Conservation (phyloP, 306 rosid species). For the Casuarina cunninghamiana region DNA sequence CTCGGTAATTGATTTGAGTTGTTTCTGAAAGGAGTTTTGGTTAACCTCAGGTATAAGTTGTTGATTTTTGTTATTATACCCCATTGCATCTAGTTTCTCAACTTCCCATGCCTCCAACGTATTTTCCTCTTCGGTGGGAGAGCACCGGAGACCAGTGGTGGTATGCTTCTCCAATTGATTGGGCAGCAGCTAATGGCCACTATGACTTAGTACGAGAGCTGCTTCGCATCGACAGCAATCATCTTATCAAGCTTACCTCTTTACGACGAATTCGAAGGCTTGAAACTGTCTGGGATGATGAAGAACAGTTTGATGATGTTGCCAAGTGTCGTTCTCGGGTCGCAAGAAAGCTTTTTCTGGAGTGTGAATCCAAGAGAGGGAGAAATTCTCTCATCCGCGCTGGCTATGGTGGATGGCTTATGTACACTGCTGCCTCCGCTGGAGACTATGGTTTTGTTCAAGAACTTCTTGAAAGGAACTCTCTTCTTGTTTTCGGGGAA, state of each 20-base stretch:
- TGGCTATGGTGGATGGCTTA: slow-evolving; percentile 96
- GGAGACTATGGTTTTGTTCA: slow-evolving; percentile 74
- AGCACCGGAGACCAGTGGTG: slow-evolving; percentile 99
- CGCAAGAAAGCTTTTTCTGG: slow-evolving; percentile 63
- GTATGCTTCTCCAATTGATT: slow-evolving; percentile 95
- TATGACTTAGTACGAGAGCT: slow-evolving; percentile 87
- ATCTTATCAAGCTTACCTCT: slow-evolving; percentile 90
- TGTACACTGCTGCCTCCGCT: slow-evolving; percentile 97
- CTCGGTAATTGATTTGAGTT: slow-evolving; percentile 23
- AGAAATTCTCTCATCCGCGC: slow-evolving; percentile 71
- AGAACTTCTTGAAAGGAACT: slow-evolving; percentile 48
- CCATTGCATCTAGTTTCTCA: slow-evolving; percentile 19
- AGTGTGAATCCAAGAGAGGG: slow-evolving; percentile 64
- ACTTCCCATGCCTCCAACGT: slow-evolving; percentile 71
- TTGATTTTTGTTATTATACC: slow-evolving; percentile 6
- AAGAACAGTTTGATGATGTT: slow-evolving; percentile 69
- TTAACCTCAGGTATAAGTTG: background rate
- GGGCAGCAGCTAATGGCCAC: slow-evolving; percentile 97
- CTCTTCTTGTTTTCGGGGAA: slow-evolving; percentile 77
- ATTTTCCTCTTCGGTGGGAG: slow-evolving; percentile 98
- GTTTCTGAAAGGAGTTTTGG: slow-evolving; percentile 18
- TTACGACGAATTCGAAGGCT: slow-evolving; percentile 86
- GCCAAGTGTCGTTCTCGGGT: slow-evolving; percentile 74
- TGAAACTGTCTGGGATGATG: slow-evolving; percentile 96
- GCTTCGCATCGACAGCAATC: slow-evolving; percentile 78